Evolutionary conservation across 768 basidiomycete genomes (phyloP), one percentile per base, ranked within the genome.

Genomic region (Lentinula edodes): DNA sequence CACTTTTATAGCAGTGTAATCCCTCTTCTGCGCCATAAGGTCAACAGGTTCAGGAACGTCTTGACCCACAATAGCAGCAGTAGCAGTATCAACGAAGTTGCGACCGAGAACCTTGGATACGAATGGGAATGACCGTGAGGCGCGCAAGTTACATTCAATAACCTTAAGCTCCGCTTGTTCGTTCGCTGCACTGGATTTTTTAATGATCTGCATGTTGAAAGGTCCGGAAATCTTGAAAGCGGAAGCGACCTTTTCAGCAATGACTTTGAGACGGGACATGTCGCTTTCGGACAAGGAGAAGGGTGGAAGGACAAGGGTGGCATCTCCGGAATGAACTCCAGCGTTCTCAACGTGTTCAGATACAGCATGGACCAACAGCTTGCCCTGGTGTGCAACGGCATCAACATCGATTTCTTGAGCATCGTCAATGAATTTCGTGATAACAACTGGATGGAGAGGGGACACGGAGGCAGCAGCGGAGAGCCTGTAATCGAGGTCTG

Each of bases 171-270:
- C 83, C 28, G 85, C 80, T 62, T 86, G 80, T 56, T 82, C 76
- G 3, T 74, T 76, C 15, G 73, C 80, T 5, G 79, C 78, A 2
- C 83, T 74, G 10, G 79, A 80, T 72, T 93, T 93, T 71, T 91
- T 86, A 77, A 99, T 98, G 73, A 99, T 85, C 74, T 99, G 97
- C 95, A 99, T 99, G 74, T 99, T 99, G 87, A 87, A 99, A 6
- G 97, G 97, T 39, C 97, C 97, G 32, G 94, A 97, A 58, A 99
- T 98, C 69, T 97, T 82, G 75, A 98, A 97, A 9, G 95, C 97
- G 42, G 81, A 79, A 38, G 94, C 96, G 63, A 99, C 95, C 77
- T 97, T 98, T 74, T 92, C 85, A 0, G 96, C 93, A 63, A 98
- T 98, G 55, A 81, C 83, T 80, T 98, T 98, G 64, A 98, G 80